Evolutionary conservation across 2,329 filamentous ascomycete species (phyloP).

Genomic region (Salinomyces thailandicus): DNA sequence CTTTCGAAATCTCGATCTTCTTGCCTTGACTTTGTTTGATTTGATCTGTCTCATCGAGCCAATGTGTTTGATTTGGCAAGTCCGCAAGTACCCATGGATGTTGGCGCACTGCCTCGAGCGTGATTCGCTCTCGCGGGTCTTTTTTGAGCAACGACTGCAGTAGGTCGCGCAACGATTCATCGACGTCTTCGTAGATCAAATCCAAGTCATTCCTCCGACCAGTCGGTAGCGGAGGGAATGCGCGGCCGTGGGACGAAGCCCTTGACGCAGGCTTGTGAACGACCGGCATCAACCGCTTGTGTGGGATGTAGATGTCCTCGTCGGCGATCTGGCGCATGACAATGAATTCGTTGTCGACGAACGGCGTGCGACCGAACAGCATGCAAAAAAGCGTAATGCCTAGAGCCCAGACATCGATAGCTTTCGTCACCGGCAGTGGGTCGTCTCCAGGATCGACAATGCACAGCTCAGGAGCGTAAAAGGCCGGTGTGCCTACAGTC

Average conservation of each 20-base stretch:
- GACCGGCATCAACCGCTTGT: constrained; percentile 66
- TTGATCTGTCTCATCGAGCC: constrained; percentile 93
- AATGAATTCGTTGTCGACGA: constrained; percentile 83
- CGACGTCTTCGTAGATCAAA: constrained; percentile 74
- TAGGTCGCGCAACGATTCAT: constrained; percentile 68
- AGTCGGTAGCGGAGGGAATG: constrained; percentile 37
- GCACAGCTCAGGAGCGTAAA: constrained; percentile 94
- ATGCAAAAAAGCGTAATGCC: constrained; percentile 94
- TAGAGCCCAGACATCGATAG: constrained; percentile 95
- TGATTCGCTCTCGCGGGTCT: constrained; percentile 80
- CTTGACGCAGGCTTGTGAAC: constrained; percentile 37
- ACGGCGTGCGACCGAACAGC: constrained; percentile 86
- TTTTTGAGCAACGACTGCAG: constrained; percentile 72
- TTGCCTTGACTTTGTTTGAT: constrained; percentile 64
- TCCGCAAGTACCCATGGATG: constrained; percentile 84
- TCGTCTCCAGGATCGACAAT: constrained; percentile 62
- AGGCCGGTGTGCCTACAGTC: constrained; percentile 92
- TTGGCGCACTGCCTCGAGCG: constrained; percentile 81
- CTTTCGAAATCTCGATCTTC: constrained; percentile 84
- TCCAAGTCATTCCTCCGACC: constrained; percentile 69
- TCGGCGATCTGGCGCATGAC: constrained; percentile 88
- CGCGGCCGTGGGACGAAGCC: constrained; percentile 36
- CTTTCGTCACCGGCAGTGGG: constrained; percentile 71
- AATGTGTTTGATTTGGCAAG: constrained; percentile 61
- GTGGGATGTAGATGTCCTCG: constrained; percentile 82